Evolutionary conservation across 371 early-diverging fungal genomes (phyloP), one percentile per base, ranked within the genome.

Genomic region (Dichotomocladium elegans): DNA sequence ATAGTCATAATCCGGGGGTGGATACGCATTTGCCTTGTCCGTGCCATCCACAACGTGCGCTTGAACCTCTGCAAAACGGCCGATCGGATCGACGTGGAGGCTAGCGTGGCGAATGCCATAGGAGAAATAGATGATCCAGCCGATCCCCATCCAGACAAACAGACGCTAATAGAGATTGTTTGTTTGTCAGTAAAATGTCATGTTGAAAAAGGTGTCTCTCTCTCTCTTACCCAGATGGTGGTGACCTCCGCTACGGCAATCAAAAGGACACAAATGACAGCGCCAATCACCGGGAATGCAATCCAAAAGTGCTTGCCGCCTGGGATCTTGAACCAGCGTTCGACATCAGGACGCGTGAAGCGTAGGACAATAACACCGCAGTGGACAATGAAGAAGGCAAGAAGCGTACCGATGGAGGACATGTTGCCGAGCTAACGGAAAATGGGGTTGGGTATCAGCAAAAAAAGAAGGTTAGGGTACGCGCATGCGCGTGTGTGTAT

Each of bases 341-440:
- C 80, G 2, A 80, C 76, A 19, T 91, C 81, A 10, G 92, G 90
- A 25, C 87, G 79, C 22, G 80, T 86, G 52, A 77, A 77, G 9
- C 93, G 83, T 73, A 93, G 74, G 24, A 94, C 80, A 40, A 86
- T 73, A 3, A 88, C 86, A 44, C 88, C 88, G 28, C 82, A 58
- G 53, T 89, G 88, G 25, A 93, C 94, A 22, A 93, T 68, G 56
- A 90, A 86, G 78, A 92, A 93, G 0, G 91, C 89, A 54, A 92
- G 73, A 27, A 95, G 68, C 0, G 95, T 93, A 12, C 94, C 93
- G 28, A 91, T 79, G 1, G 90, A 88, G 3, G 92, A 90, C 77
- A 95, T 80, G 53, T 93, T 89, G 48, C 89, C 90, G 4, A 94
- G 68, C n/a, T n/a, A n/a, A n/a, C n/a, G n/a, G n/a, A n/a, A n/a